Percentiles rank a stretch among this genome's conserved stretches.
Conservation (phyloP, 345 rosid species). For the Citropsis articulata region DNA sequence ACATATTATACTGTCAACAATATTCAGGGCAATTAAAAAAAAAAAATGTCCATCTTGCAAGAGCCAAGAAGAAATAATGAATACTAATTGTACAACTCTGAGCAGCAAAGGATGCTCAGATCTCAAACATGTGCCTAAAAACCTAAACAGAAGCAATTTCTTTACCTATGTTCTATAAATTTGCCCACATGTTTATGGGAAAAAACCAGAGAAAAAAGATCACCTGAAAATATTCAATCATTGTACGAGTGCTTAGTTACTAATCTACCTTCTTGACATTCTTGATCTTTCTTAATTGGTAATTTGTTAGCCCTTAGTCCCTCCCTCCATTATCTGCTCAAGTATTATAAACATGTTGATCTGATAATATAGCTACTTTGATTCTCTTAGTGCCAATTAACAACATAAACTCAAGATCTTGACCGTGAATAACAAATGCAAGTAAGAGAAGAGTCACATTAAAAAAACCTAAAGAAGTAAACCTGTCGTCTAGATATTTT, state of each 20-base stretch:
- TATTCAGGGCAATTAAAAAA: not conserved
- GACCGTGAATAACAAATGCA: not conserved
- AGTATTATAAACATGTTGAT: not conserved
- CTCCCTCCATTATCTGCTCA: not conserved
- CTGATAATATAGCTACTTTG: not conserved
- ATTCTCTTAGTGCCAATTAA: not conserved
- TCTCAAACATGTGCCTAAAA: not conserved
- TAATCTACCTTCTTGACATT: not conserved
- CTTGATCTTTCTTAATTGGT: not conserved
- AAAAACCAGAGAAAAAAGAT: not conserved
- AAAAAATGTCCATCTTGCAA: not conserved
- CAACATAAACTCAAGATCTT: not conserved
- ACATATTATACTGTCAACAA: slow-evolving; percentile 9
- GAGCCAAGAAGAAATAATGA: not conserved
- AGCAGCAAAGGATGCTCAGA: not conserved
- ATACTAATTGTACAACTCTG: not conserved
- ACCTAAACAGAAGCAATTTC: not conserved
- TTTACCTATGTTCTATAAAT: not conserved
- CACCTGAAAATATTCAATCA: slow-evolving; percentile 1
- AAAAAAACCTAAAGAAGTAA: slow-evolving; percentile 5
- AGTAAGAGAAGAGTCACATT: not conserved
- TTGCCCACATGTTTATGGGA: not conserved
- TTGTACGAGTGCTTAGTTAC: not conserved
- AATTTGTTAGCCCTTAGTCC: not conserved
- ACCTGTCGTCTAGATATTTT: slow-evolving; percentile 87